Base-by-base conservation (phyloP, 2,329 filamentous ascomycete species). In the Cladosporium velox region DNA sequence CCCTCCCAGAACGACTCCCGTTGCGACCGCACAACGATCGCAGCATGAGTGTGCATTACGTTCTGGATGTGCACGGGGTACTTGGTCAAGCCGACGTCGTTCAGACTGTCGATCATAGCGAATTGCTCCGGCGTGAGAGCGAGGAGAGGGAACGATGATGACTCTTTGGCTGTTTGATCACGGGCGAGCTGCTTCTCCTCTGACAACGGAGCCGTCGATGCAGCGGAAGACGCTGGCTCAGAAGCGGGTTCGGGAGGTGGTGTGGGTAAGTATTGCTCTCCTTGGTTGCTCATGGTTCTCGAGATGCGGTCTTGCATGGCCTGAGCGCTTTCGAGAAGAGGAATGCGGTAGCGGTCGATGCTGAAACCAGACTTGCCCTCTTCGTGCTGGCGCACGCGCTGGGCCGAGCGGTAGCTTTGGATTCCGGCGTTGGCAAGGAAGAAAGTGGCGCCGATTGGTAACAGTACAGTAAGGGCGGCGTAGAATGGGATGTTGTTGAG, bases 91-190 rank as follows among this genome's bases (percentile, higher is more conserved):
- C 86, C 85, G 0, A 88, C 79, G 4, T 80, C 76, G 69, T 98
- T 88, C 59, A 98, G 81, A 11, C 88, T 86, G 34, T 90, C 84
- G 68, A 97, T 91, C 87, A 97, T 97, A 59, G 86, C 84, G 75
- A 97, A 96, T 78, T 98, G 94, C 58, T 88, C 86, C 4, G 88
- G 84, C 0, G 91, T 89, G 63, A 98, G 80, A 0, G 93, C 93
- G 64, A 98, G 83, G 0, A 88, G 92, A 0, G 91, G 91, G 54
- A 75, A 78, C 2, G 67, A 38, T 1, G 59, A 63, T 14, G 66
- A 61, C 18, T 66, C 64, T 47, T 67, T 69, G 26, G 30, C 44
- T 12, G 64, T 76, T 67, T 72, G 78, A 71, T 51, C 72, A 73
- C 34, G 72, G 71, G 30, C 69, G 58, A 57, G 72, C 72, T 57